A percentile compares a stretch with the other conserved stretches of the same genome.
phyloP scores from a whole-genome alignment of 75 land plant species.

The Pinus tabuliformis region DNA sequence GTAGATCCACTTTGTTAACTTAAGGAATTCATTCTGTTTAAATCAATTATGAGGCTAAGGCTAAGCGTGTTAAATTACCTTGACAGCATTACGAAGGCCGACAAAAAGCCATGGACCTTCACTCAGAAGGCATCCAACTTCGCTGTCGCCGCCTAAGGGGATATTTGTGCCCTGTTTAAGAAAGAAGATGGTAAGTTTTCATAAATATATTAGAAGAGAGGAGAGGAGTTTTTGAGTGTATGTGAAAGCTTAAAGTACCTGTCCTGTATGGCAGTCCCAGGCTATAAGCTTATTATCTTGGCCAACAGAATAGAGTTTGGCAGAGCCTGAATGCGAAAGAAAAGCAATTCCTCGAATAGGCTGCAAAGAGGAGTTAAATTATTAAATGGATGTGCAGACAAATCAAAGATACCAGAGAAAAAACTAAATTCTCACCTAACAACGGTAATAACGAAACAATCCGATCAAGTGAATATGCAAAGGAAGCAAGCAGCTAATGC shows the following conservation, averaged over 20 bases:
- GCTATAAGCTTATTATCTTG: slow-evolving; percentile 74
- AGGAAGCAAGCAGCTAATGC: no score
- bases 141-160: slow-evolving; percentile 30
- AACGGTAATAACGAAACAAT: no score
- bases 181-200: background rate
- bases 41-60: no score
- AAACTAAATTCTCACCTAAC: background rate
- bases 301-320: slow-evolving; percentile 87
- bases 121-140: slow-evolving; percentile 62
- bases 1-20: background rate
- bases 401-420: background rate
- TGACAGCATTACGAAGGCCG: slow-evolving; percentile 70
- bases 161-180: slow-evolving; percentile 45
- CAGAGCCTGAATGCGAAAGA: slow-evolving; percentile 50
- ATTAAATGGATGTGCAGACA: no score
- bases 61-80: slow-evolving; percentile 44
- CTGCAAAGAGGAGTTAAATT: slow-evolving; percentile 16
- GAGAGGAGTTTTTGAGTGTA: background rate
- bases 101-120: slow-evolving; percentile 84
- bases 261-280: slow-evolving; percentile 91
- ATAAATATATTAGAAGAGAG: background rate
- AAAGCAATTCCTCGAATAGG: slow-evolving; percentile 73
- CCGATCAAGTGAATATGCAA: no score
- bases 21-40: background rate
- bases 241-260: slow-evolving; percentile 33